Evolutionary conservation across 2,329 filamentous ascomycete genomes (phyloP).

Genomic region (Sporothrix phasma): DNA sequence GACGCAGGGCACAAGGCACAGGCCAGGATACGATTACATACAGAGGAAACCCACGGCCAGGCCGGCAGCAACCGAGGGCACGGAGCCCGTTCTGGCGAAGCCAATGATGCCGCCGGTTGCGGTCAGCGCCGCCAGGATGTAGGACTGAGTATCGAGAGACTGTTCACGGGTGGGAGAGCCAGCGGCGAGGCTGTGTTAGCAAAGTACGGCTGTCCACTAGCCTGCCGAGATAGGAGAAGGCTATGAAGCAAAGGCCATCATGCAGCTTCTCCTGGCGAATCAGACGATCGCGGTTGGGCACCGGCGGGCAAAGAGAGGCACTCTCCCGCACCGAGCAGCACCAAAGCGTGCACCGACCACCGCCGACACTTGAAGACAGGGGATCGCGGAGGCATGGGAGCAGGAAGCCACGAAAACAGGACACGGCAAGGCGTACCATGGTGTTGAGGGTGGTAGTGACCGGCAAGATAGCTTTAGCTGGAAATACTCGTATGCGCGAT

Average conservation of each 20-base stretch:
- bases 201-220: neutral
- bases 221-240: neutral
- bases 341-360: neutral
- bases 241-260: neutral
- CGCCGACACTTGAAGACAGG: too few species aligned
- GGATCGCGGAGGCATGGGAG: too few species aligned
- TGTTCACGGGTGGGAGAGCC: constrained; percentile 2
- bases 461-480: neutral
- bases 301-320: neutral
- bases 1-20: neutral
- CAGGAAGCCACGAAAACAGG: neutral
- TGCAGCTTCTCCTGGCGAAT: neutral
- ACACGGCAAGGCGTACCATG: neutral
- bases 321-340: neutral
- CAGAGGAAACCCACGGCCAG: constrained; percentile 64
- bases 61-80: constrained; percentile 80
- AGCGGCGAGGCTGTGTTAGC: constrained; percentile 6
- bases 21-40: constrained; percentile 28
- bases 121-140: constrained; percentile 69
- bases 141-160: constrained; percentile 48
- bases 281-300: neutral
- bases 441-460: neutral
- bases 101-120: constrained; percentile 81
- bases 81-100: constrained; percentile 72
- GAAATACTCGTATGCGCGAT: neutral